Evolutionary conservation across 352 stramenopile species (phyloP), one percentile per base, ranked within the genome.

Genomic region (Globisporangium recalcitrans): DNA sequence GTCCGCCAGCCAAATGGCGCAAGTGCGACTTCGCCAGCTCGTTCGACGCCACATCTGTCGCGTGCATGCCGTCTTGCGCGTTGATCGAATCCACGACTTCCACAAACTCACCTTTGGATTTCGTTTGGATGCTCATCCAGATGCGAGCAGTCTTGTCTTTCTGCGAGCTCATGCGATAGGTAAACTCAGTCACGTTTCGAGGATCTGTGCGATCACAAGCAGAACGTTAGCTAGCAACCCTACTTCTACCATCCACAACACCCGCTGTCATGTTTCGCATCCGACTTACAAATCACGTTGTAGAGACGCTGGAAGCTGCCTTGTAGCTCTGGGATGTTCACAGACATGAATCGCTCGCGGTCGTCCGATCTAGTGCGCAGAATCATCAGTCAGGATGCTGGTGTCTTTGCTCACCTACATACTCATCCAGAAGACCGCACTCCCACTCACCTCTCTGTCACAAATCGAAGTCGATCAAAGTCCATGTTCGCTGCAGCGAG

Each of bases 401-500:
- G 16, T 19, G 13, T 11, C 11, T 11, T 40, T 4, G 34, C 13
- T 44, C 11, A 9, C n/a, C n/a, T 10, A 4, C 29, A 53, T 36
- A 9, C 26, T 5, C n/a, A 11, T 16, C 7, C 7, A 3, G 4
- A 29, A 24, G 3, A n/a, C 19, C 7, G 3, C 14, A 6, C 8
- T 16, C 38, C 13, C 24, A 10, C 24, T 19, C 62, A 77, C 70
- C 76, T 75, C 49, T 90, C 81, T 5, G 90, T 91, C 8, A 99
- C 92, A 65, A 99, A 98, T 40, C 97, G 87, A n/a, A 99, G 82
- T 19, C 97, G 90, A 73, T 99, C 95, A 79, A 99, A 99, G 78
- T 99, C 97, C 96, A 99, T 99, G 75, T 99, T 99, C n/a, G 97
- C 97, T 10, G 97, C 97, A 9, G 93, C 98, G 47, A 98, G 87